A percentile compares a stretch with the other conserved stretches of the same genome.
These are phyloP conservation scores for Penicillium taxi DNA, from an alignment of 495 filamentous ascomycete species.

Conservation along the genomic window DNA sequence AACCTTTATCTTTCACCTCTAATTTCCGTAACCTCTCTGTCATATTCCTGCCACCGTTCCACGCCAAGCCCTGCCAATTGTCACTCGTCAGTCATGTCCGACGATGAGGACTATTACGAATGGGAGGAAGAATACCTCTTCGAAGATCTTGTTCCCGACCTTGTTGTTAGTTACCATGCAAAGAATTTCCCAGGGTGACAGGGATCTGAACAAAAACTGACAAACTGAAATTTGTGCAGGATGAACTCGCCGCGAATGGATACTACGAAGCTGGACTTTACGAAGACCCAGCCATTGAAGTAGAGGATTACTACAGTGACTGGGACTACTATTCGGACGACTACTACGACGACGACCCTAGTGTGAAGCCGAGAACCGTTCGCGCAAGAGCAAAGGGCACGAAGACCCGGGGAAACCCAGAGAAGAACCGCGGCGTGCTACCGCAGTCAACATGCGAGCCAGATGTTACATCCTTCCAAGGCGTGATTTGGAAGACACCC, in stretches of 20 bases:
- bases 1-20: too few species aligned
- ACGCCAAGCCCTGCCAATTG: background rate
- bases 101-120: conserved; percentile 44
- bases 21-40: background rate
- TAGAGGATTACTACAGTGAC: conserved; percentile 39
- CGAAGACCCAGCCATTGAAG: conserved; percentile 36
- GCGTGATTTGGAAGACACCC: conserved; percentile 34
- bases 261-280: conserved; percentile 35
- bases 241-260: conserved; percentile 40
- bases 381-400: conserved; percentile 6
- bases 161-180: conserved; percentile 31
- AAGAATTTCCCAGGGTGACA: background rate
- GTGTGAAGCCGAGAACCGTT: conserved; percentile 13
- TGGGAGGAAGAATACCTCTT: conserved; percentile 38
- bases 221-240: conserved; percentile 21
- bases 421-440: background rate
- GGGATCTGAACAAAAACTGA: conserved; percentile 1
- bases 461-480: conserved; percentile 28
- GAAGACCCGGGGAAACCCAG: too few species aligned
- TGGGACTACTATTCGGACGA: conserved; percentile 46
- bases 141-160: conserved; percentile 34
- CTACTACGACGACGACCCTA: conserved; percentile 43
- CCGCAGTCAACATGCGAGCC: conserved; percentile 9
- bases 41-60: background rate
- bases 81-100: conserved; percentile 32